Evolutionary conservation across 768 basidiomycete genomes (phyloP).

Genomic region (Calvatia gigantea): DNA sequence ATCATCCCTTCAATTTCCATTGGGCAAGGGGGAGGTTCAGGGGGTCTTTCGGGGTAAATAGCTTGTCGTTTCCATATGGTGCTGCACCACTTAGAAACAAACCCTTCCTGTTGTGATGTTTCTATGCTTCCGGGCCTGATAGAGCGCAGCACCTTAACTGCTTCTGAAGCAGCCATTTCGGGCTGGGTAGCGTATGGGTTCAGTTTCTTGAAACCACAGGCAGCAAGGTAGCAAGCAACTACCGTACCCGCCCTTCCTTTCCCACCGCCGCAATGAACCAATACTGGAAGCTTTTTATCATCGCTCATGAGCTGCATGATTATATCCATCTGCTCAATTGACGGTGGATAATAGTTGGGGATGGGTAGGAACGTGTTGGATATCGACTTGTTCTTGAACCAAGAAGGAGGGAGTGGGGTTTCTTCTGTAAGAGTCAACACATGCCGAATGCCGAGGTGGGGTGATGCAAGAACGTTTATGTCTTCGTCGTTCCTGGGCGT

Average conservation of each 20-base stretch:
- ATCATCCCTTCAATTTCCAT: slow-evolving; percentile 41
- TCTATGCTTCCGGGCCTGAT: slow-evolving; percentile 58
- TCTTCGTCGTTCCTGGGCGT: slow-evolving; percentile 50
- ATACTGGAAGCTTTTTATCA: slow-evolving; percentile 40
- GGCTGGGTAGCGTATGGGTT: slow-evolving; percentile 40
- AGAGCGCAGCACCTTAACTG: slow-evolving; percentile 42
- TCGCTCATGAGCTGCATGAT: slow-evolving; percentile 45
- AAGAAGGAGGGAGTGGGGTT: slow-evolving; percentile 40
- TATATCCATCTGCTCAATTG: slow-evolving; percentile 59
- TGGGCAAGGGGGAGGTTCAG: slow-evolving; percentile 47
- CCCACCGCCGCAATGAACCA: slow-evolving; percentile 62
- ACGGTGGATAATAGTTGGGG: slow-evolving; percentile 49
- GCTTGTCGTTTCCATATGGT: slow-evolving; percentile 56
- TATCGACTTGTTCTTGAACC: slow-evolving; percentile 44
- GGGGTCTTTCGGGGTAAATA: slow-evolving; percentile 44
- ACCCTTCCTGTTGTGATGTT: slow-evolving; percentile 51
- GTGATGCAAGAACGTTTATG: slow-evolving; percentile 41
- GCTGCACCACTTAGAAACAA: slow-evolving; percentile 56
- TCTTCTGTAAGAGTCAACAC: slow-evolving; percentile 60
- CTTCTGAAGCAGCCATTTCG: slow-evolving; percentile 43
- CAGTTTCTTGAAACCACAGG: slow-evolving; percentile 50
- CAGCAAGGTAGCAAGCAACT: slow-evolving; percentile 55
- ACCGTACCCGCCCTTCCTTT: slow-evolving; percentile 63
- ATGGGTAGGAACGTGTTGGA: slow-evolving; percentile 55
- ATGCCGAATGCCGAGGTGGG: slow-evolving; percentile 50